These are phyloP conservation scores for Monilinia laxa DNA, from an alignment of 2,329 filamentous ascomycete species.

Conservation along the genomic window DNA sequence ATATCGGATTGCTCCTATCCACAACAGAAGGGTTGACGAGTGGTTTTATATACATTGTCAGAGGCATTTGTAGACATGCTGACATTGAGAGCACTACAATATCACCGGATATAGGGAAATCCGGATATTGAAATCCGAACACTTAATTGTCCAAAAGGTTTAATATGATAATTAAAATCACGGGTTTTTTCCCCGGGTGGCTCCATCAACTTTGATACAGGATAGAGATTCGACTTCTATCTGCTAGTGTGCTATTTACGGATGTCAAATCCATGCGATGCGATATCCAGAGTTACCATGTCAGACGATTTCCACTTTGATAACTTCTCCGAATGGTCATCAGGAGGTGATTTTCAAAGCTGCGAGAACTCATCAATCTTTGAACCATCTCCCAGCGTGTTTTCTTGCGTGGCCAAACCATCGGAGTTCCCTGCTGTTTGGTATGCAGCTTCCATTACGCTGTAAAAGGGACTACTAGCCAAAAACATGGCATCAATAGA, in stretches of 20 bases:
- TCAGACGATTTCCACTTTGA: background rate
- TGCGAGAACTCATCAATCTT: no score
- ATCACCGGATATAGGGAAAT: no score
- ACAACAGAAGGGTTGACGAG: no score
- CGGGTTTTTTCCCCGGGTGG: no score
- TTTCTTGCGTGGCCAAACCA: background rate
- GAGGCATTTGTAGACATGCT: no score
- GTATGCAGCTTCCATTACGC: conserved; percentile 27
- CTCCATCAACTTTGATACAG: background rate
- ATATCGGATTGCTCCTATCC: no score
- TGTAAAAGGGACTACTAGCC: conserved; percentile 45
- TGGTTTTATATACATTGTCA: no score
- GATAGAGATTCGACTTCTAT: background rate
- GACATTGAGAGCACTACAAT: no score
- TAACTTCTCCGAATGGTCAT: background rate
- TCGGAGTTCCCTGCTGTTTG: conserved; percentile 4
- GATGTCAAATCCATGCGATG: conserved; percentile 2
- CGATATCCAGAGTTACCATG: background rate
- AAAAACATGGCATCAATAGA: conserved; percentile 53
- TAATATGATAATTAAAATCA: no score
- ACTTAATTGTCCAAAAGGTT: no score
- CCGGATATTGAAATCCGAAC: no score
- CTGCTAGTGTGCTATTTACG: background rate
- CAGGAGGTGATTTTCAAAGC: background rate
- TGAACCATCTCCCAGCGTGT: background rate